Percentiles rank a stretch among this genome's conserved stretches.
Conservation (phyloP, 2,329 filamentous ascomycete genomes). For the Arachnomyces sp. region DNA sequence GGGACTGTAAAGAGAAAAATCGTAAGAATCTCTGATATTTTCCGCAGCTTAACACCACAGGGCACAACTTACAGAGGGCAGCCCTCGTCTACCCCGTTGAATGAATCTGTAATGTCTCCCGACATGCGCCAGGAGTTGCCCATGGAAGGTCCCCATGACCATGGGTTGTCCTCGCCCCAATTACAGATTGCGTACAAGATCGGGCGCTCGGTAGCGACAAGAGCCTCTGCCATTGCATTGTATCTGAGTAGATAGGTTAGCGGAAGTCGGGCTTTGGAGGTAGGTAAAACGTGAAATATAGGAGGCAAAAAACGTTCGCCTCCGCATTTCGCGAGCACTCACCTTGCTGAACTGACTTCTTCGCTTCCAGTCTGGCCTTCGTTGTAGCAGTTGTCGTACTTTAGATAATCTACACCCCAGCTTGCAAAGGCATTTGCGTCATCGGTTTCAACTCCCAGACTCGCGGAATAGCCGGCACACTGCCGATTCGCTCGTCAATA, state of each 20-base stretch:
- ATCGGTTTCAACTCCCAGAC: constrained; percentile 47
- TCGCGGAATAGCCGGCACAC: constrained; percentile 52
- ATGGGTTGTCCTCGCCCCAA: constrained; percentile 40
- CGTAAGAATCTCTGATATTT: no score
- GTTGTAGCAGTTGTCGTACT: constrained; percentile 53
- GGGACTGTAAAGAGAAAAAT: no score
- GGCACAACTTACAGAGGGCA: no score
- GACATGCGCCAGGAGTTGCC: no score
- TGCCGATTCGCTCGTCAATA: no score
- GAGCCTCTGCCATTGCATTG: constrained; percentile 40
- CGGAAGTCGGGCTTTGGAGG: constrained; percentile 20
- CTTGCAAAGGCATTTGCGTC: constrained; percentile 51
- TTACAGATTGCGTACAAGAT: constrained; percentile 43
- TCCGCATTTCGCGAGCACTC: no score
- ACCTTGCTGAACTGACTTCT: no score
- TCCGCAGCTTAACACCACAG: no score
- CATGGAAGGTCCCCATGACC: no score
- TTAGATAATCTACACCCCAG: constrained; percentile 48
- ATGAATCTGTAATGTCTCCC: no score
- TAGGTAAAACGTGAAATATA: constrained; percentile 10
- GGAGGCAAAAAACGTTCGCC: no score
- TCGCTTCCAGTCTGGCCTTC: constrained; percentile 45
- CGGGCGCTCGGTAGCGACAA: constrained; percentile 38
- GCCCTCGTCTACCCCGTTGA: no score
- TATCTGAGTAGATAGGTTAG: constrained; percentile 37